Conservation (phyloP, 805 yeast species). For the Lipomyces spencermartinsiae region DNA sequence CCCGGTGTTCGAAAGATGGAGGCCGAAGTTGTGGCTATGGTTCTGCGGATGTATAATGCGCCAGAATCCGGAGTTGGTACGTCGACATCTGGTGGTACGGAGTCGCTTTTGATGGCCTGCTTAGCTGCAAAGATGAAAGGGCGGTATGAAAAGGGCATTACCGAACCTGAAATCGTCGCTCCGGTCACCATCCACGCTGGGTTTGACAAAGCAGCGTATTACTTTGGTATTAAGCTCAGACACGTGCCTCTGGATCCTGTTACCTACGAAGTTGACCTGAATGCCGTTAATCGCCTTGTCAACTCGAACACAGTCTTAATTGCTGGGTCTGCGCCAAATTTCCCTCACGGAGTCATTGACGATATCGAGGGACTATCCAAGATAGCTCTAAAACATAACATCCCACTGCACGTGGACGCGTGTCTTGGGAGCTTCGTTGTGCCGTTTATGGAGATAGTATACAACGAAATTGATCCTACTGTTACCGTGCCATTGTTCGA, state of each 20-base stretch:
- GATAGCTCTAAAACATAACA: conserved; percentile 66
- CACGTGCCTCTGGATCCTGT: conserved; percentile 77
- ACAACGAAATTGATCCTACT: conserved; percentile 48
- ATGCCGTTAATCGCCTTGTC: conserved; percentile 66
- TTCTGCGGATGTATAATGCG: conserved; percentile 74
- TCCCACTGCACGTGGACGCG: conserved; percentile 95
- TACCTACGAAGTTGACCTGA: conserved; percentile 70
- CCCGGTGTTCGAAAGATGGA: conserved; percentile 98
- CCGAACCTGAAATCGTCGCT: conserved; percentile 83
- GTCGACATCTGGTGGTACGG: conserved; percentile 94
- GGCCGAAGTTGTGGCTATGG: conserved; percentile 90
- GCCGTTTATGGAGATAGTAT: conserved; percentile 74
- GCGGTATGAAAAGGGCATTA: conserved; percentile 56
- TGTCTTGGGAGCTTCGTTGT: conserved; percentile 93
- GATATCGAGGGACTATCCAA: conserved; percentile 76
- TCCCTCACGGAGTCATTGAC: conserved; percentile 95
- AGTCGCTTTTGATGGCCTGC: conserved; percentile 84
- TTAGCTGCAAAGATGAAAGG: conserved; percentile 87
- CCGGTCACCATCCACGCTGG: conserved; percentile 95
- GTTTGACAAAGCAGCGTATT: conserved; percentile 87
- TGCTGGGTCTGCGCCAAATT: conserved; percentile 95
- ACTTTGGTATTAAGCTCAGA: conserved; percentile 83
- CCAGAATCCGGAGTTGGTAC: conserved; percentile 80
- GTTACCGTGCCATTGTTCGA: conserved; percentile 66
- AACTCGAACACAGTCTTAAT: conserved; percentile 81